phyloP scores from a whole-genome alignment of 2,329 filamentous ascomycete genomes.

The Aulographum hederae region DNA sequence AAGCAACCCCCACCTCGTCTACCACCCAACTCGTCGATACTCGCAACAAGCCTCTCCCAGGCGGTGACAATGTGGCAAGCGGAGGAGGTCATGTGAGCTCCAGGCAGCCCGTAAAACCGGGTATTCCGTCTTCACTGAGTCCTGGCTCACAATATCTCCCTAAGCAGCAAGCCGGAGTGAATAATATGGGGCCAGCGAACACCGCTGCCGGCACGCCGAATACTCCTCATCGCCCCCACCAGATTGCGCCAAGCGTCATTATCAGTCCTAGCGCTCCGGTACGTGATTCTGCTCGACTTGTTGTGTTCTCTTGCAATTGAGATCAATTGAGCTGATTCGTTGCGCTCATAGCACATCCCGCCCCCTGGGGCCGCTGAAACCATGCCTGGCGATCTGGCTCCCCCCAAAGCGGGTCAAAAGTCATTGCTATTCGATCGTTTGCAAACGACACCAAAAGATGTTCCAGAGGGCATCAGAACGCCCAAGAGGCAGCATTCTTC shows the following conservation, averaged over 20 bases:
- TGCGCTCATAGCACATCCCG: conserved; percentile 53
- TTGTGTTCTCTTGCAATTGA: too few species aligned
- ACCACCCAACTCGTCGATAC: conserved; percentile 72
- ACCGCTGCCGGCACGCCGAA: conserved; percentile 18
- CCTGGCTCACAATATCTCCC: neutral
- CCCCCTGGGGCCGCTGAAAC: conserved; percentile 89
- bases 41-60: conserved; percentile 61
- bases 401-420: conserved; percentile 81
- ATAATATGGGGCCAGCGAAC: too few species aligned
- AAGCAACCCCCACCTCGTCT: conserved; percentile 70
- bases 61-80: conserved; percentile 12
- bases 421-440: conserved; percentile 75
- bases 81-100: conserved; percentile 10
- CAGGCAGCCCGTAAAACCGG: conserved; percentile 10
- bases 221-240: conserved; percentile 43
- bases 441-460: conserved; percentile 88
- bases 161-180: conserved; percentile 4
- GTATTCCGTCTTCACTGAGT: neutral
- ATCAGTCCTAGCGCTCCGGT: conserved; percentile 90
- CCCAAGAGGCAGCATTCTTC: conserved; percentile 96
- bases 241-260: conserved; percentile 69
- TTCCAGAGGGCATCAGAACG: conserved; percentile 84
- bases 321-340: conserved; percentile 5
- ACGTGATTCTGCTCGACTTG: too few species aligned
- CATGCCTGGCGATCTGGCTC: conserved; percentile 92